Conservation (phyloP, 2,329 filamentous ascomycete species). For the Fusarium palustre region DNA sequence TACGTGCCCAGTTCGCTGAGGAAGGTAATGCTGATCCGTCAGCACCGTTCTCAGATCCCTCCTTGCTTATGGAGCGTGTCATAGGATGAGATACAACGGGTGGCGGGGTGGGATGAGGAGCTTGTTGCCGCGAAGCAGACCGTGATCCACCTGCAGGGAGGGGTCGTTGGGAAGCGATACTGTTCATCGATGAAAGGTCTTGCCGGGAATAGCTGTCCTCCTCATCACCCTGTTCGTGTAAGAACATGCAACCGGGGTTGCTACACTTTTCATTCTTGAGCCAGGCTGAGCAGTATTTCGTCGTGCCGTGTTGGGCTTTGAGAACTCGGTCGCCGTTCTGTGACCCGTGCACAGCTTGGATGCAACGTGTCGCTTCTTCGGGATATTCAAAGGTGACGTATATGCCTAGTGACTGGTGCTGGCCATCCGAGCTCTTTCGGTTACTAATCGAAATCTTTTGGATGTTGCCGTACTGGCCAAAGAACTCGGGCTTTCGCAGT, state of each 20-base stretch:
- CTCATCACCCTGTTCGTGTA: conserved; percentile 98
- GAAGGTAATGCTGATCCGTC: conserved; percentile 93
- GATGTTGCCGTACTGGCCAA: conserved; percentile 98
- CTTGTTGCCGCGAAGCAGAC: conserved; percentile 65
- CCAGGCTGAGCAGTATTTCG: conserved; percentile 98
- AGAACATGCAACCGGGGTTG: conserved; percentile 96
- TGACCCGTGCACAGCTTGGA: conserved; percentile 91
- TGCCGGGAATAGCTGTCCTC: conserved; percentile 96
- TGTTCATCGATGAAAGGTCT: conserved; percentile 94
- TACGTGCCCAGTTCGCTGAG: conserved; percentile 91
- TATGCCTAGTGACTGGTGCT: conserved; percentile 91
- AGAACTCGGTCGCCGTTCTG: conserved; percentile 88
- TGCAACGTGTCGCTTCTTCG: conserved; percentile 89
- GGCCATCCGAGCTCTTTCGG: conserved; percentile 78
- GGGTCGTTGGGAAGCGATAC: conserved; percentile 81
- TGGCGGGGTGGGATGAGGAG: conserved; percentile 53
- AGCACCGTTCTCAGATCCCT: conserved; percentile 75
- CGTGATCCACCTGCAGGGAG: conserved; percentile 65
- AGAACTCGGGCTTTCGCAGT: conserved; percentile 90
- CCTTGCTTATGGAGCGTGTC: conserved; percentile 81
- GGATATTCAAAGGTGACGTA: conserved; percentile 98
- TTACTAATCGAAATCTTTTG: conserved; percentile 99
- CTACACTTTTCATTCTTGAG: conserved; percentile 93
- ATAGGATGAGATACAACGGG: conserved; percentile 69
- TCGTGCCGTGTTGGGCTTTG: conserved; percentile 85